Percentiles rank a stretch among this genome's conserved stretches.
phyloP scores from a whole-genome alignment of 495 filamentous ascomycete genomes.

The Aspergillus olivimuriae region DNA sequence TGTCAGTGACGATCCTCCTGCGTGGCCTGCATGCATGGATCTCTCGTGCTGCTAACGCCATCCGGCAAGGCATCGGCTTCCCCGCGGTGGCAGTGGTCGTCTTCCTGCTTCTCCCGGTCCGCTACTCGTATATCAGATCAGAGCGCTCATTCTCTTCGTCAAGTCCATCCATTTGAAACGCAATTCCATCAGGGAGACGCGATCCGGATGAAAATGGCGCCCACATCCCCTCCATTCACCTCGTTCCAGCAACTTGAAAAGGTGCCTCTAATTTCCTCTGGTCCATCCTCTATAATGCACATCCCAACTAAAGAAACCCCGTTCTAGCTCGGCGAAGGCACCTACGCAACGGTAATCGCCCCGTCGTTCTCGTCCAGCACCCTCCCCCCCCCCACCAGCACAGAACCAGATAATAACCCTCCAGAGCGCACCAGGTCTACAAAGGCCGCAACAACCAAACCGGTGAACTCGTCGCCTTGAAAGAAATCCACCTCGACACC shows the following conservation, averaged over 20 bases:
- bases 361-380: conserved; percentile 29
- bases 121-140: too few species aligned
- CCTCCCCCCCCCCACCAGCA: neutral
- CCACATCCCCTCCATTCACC: conserved; percentile 47
- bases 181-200: too few species aligned
- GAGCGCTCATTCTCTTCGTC: too few species aligned
- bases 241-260: conserved; percentile 99
- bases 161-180: too few species aligned
- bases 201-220: conserved; percentile 11
- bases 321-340: conserved; percentile 81
- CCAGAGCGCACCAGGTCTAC: conserved; percentile 62
- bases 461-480: conserved; percentile 90
- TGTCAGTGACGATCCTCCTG: too few species aligned
- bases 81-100: too few species aligned
- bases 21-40: too few species aligned
- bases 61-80: too few species aligned
- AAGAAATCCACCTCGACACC: conserved; percentile 97
- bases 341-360: conserved; percentile 98
- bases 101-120: too few species aligned
- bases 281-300: neutral
- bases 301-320: neutral
- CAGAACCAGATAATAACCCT: neutral
- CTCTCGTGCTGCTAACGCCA: too few species aligned
- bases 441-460: conserved; percentile 95
- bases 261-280: conserved; percentile 21